Evolutionary conservation across 1,284 basidiomycete species (phyloP).

Genomic region (Moniliophthora roreri): DNA sequence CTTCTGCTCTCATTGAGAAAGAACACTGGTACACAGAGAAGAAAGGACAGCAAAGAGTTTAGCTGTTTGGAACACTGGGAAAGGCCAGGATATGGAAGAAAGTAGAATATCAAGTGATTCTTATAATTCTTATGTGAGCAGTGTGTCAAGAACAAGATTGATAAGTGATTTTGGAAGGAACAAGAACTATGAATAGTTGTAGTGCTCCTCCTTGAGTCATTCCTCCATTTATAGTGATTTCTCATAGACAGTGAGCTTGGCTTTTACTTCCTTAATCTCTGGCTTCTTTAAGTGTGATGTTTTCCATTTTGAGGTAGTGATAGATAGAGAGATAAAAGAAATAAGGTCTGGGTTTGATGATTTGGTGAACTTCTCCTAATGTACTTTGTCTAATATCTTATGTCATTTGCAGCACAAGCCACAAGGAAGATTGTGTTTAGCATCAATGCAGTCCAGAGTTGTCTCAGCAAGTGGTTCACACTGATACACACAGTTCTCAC

Average conservation of each 20-base stretch:
- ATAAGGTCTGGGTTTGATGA: not conserved
- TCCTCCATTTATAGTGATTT: not conserved
- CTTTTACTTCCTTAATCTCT: not conserved
- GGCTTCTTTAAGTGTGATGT: not conserved
- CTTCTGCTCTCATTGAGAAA: too few species aligned
- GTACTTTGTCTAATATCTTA: not conserved
- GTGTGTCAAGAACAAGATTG: not conserved
- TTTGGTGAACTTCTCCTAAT: not conserved
- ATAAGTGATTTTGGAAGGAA: slow-evolving; percentile 1
- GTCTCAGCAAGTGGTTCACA: slow-evolving; percentile 3
- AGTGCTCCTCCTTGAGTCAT: not conserved
- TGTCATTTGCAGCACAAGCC: slow-evolving; percentile 2
- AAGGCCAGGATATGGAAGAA: not conserved
- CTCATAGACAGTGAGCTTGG: not conserved
- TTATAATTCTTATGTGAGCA: not conserved
- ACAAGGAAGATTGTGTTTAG: not conserved
- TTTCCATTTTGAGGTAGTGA: not conserved
- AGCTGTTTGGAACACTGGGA: not conserved
- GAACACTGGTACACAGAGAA: too few species aligned
- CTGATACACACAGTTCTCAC: slow-evolving; percentile 4
- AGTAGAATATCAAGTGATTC: not conserved
- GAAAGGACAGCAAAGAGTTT: not conserved
- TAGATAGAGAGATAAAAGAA: not conserved
- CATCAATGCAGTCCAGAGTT: slow-evolving; percentile 4
- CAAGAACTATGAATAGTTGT: not conserved